These are phyloP conservation scores for Trichomonas vaginalis DNA, from an alignment of 208 protist genomes.

Conservation along the genomic window DNA sequence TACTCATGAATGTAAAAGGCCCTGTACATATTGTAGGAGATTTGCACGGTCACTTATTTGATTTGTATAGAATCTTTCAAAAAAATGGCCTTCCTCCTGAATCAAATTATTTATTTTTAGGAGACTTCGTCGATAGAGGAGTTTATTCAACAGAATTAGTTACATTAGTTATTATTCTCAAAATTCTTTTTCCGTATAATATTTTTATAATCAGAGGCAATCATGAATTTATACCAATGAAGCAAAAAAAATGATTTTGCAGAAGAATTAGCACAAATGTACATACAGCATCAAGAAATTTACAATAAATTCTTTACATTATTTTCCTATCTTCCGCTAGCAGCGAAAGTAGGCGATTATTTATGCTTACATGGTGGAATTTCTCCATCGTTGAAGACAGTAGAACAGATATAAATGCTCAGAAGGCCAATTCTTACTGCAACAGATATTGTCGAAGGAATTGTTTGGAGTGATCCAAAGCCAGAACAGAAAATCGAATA, in stretches of 20 bases:
- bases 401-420: constrained; percentile 79
- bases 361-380: constrained; percentile 90
- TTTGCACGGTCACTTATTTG: constrained; percentile 38
- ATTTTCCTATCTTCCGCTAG: not conserved
- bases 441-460: not conserved
- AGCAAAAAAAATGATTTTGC: not conserved
- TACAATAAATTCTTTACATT: not conserved
- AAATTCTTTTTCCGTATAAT: constrained; percentile 55
- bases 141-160: constrained; percentile 27
- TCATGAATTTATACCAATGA: constrained; percentile 46
- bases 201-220: constrained; percentile 74
- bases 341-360: not conserved
- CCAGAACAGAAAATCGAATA: constrained; percentile 16
- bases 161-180: constrained; percentile 9
- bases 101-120: constrained; percentile 91
- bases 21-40: not conserved
- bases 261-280: not conserved
- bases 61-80: constrained; percentile 68
- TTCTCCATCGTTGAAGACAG: constrained; percentile 80
- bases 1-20: not conserved
- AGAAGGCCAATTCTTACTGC: constrained; percentile 59
- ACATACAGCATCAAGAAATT: not conserved
- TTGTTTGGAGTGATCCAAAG: constrained; percentile 29
- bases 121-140: constrained; percentile 25
- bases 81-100: constrained; percentile 54